Evolutionary conservation across 2,329 filamentous ascomycete genomes (phyloP).

Genomic region (Xylariaceae sp.): DNA sequence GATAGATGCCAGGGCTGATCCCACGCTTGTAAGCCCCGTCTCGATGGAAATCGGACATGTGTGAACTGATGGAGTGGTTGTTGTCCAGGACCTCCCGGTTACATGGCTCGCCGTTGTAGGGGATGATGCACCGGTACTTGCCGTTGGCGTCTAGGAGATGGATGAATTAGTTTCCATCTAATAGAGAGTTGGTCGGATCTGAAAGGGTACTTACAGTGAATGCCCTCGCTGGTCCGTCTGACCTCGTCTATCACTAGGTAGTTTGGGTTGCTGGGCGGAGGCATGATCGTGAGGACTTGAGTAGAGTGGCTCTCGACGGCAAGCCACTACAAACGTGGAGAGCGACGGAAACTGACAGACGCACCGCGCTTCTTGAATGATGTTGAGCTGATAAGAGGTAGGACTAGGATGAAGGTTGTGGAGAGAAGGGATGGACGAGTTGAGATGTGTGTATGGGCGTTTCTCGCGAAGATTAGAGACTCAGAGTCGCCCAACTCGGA

Average conservation of each 20-base stretch:
- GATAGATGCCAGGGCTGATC: background rate
- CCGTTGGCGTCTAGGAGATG: constrained; percentile 2
- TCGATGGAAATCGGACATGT: constrained; percentile 3
- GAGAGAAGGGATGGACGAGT: too few species aligned
- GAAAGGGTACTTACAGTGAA: constrained; percentile 3
- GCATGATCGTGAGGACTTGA: background rate
- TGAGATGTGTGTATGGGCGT: too few species aligned
- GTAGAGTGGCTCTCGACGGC: background rate
- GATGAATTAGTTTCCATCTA: background rate
- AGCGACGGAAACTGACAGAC: too few species aligned
- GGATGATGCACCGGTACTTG: constrained; percentile 1
- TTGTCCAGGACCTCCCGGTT: background rate
- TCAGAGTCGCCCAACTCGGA: too few species aligned
- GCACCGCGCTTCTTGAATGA: too few species aligned
- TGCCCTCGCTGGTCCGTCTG: background rate
- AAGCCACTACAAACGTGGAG: too few species aligned
- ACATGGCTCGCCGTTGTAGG: constrained; percentile 2
- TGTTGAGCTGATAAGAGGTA: too few species aligned
- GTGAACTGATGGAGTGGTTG: constrained; percentile 3
- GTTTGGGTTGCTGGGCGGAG: background rate
- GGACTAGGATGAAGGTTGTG: too few species aligned
- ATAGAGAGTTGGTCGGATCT: background rate
- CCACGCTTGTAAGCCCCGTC: background rate
- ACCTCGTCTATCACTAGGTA: background rate
- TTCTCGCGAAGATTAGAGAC: too few species aligned